These are phyloP conservation scores for Botrytis sinoallii DNA, from an alignment of 2,329 filamentous ascomycete genomes.

Conservation along the genomic window DNA sequence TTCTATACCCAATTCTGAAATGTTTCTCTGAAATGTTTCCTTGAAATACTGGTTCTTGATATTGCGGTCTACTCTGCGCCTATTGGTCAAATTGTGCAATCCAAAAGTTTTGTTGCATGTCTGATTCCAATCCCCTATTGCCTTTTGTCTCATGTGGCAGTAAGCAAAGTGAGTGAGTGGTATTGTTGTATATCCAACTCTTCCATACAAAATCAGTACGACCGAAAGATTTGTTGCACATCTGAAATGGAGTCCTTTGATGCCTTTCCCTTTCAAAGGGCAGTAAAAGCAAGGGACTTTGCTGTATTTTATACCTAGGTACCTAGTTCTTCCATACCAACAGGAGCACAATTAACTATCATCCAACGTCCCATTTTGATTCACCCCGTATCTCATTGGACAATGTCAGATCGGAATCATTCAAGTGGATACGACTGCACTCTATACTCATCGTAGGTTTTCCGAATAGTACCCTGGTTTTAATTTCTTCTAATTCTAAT, in stretches of 20 bases:
- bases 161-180: neutral
- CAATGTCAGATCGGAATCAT: neutral
- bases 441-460: neutral
- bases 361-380: neutral
- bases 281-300: too few species aligned
- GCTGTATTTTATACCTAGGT: neutral
- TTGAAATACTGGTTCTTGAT: neutral
- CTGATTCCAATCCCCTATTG: neutral
- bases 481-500: neutral
- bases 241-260: too few species aligned
- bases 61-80: neutral
- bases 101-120: neutral
- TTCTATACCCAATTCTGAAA: slow-evolving; percentile 14
- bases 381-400: neutral
- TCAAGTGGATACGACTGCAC: neutral
- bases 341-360: neutral
- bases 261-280: too few species aligned
- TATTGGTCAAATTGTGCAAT: neutral
- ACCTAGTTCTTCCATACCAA: neutral
- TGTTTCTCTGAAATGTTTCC: neutral
- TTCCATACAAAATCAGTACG: too few species aligned
- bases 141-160: neutral
- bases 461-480: neutral
- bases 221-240: too few species aligned
- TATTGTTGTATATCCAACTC: too few species aligned